Evolutionary conservation across 495 filamentous ascomycete genomes (phyloP).

Genomic region (Usnea hakonensis): DNA sequence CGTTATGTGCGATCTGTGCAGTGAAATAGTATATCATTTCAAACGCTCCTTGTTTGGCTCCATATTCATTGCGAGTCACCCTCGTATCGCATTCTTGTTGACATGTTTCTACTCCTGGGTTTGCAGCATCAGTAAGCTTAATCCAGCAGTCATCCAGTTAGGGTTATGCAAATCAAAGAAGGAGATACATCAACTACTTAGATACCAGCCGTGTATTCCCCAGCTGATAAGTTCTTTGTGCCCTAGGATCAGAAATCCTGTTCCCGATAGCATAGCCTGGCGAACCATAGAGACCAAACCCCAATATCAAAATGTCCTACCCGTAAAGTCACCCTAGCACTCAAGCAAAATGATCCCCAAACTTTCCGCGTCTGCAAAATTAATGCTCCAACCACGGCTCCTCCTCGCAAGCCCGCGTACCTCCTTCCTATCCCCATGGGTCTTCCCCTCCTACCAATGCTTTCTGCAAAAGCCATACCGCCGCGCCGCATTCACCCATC

Average conservation of each 20-base stretch:
- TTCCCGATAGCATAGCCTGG: too few species aligned
- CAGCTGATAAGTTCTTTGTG: too few species aligned
- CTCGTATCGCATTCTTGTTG: background rate
- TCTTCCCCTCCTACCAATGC: constrained; percentile 16
- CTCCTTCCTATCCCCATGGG: background rate
- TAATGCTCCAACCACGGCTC: constrained; percentile 9
- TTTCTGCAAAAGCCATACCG: constrained; percentile 3
- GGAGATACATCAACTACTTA: too few species aligned
- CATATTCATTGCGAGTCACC: background rate
- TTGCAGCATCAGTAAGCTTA: background rate
- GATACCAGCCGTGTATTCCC: too few species aligned
- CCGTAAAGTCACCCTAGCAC: background rate
- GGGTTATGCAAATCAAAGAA: background rate
- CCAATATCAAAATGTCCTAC: background rate
- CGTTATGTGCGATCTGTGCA: background rate
- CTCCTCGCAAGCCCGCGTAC: background rate
- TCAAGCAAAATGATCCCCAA: background rate
- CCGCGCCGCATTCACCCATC: background rate
- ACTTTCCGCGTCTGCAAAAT: background rate
- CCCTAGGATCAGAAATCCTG: too few species aligned
- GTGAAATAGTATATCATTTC: background rate
- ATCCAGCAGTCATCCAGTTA: background rate
- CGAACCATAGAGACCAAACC: too few species aligned
- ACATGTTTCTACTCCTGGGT: background rate
- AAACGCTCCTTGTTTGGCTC: background rate